Base-by-base conservation (phyloP, 306 rosid genomes). In the Trifolium dubium region DNA sequence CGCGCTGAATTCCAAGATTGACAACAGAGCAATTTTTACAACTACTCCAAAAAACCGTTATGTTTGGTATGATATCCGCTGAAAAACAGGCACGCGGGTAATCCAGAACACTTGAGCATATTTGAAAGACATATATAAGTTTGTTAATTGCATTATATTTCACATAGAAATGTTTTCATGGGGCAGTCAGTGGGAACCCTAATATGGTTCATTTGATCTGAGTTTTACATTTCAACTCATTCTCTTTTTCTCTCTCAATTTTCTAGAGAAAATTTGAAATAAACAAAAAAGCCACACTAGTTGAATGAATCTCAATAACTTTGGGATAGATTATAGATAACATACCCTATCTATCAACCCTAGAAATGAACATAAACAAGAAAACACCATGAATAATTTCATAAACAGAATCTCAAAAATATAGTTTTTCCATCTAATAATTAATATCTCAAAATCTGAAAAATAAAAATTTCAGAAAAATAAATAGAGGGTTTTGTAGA, bases 151-250 rank as follows among this genome's bases (percentile, higher is more conserved):
- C 30, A 63, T 75, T 68, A 18, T 60, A 44, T 18, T 32, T 28
- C 34, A 75, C 37, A 15, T 17, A 8, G 34, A 54, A 23, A 39
- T 2, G 19, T 49, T 6, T 14, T n/a, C 55, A 28, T n/a, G n/a
- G n/a, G n/a, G n/a, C 47, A 29, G 35, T 59, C 59, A 13, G 3
- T 7, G 5, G 19, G 6, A 64, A 46, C 54, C 44, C 23, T 43
- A 10, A 19, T 10, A 15, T 4, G 40, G 67, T 28, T 47, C 4
- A 44, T 34, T 64, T 67, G 43, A 68, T 50, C 49, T 58, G 10
- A 44, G 34, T 68, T 23, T 53, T 61, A 49, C 39, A 60, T 32
- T 73, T 76, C 72, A n/a, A n/a, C n/a, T n/a, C n/a, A n/a, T n/a
- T 67, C 49, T 6, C 56, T 29, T n/a, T 28, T 19, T 18, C 39